A percentile compares a stretch with the other conserved stretches of the same genome.
These are phyloP conservation scores for Metarhizium humberi DNA, from an alignment of 2,329 filamentous ascomycete genomes.

Conservation along the genomic window DNA sequence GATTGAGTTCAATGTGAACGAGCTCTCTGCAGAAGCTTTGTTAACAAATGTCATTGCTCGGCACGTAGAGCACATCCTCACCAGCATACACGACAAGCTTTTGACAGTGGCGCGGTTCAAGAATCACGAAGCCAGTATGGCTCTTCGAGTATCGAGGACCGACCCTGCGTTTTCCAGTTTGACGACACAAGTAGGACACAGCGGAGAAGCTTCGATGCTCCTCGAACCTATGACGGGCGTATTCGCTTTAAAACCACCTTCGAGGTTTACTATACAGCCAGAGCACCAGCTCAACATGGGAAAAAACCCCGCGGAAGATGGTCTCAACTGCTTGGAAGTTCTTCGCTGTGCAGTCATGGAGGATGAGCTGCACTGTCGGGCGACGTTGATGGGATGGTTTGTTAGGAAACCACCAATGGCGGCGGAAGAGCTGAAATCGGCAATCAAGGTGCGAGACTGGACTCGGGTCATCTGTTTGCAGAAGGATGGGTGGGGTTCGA, in stretches of 20 bases:
- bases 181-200: conserved; percentile 58
- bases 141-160: conserved; percentile 45
- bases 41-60: conserved; percentile 65
- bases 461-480: conserved; percentile 60
- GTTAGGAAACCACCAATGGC: conserved; percentile 38
- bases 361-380: conserved; percentile 51
- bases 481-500: conserved; percentile 58
- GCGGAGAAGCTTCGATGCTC: conserved; percentile 49
- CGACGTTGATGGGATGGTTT: conserved; percentile 57
- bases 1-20: conserved; percentile 56
- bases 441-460: conserved; percentile 53
- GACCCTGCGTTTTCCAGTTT: conserved; percentile 62
- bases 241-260: conserved; percentile 60
- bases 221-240: conserved; percentile 74
- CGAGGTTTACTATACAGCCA: conserved; percentile 41
- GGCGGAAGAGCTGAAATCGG: conserved; percentile 46
- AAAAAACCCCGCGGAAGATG: conserved; percentile 48
- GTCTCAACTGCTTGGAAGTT: conserved; percentile 46
- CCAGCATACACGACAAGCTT: conserved; percentile 54
- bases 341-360: conserved; percentile 53
- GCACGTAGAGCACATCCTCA: conserved; percentile 65
- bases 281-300: conserved; percentile 58
- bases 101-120: conserved; percentile 51
- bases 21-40: conserved; percentile 65
- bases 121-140: conserved; percentile 47